Conservation (phyloP, 768 basidiomycete genomes). For the Krasilnikovozyma curviuscula region DNA sequence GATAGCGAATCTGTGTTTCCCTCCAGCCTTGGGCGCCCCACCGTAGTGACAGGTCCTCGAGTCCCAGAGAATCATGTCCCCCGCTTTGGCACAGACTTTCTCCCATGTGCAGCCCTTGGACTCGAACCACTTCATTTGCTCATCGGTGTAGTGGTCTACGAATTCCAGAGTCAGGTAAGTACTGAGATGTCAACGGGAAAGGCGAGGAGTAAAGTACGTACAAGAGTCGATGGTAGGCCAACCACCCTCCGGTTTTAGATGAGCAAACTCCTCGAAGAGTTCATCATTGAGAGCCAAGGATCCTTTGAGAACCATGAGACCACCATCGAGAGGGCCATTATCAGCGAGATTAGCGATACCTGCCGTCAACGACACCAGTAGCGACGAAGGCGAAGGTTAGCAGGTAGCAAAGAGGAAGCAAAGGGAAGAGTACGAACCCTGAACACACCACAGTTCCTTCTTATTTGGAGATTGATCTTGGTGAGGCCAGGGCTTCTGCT, state of each 20-base stretch:
- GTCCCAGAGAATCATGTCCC: constrained; percentile 13
- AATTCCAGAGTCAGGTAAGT: too few relatives aligned
- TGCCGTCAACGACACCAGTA: too few relatives aligned
- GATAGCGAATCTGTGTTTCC: constrained; percentile 8
- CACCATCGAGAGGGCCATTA: constrained; percentile 28
- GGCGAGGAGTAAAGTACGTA: too few relatives aligned
- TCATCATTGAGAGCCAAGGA: constrained; percentile 23
- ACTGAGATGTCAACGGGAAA: too few relatives aligned
- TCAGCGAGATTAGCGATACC: constrained; percentile 17
- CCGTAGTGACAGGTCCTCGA: constrained; percentile 2
- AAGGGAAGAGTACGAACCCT: neutral
- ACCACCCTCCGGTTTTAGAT: constrained; percentile 16
- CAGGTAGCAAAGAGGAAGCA: too few relatives aligned
- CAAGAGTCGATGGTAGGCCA: constrained; percentile 16
- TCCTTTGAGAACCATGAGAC: constrained; percentile 27
- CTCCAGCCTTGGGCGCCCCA: neutral
- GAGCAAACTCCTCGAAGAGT: constrained; percentile 24
- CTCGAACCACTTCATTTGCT: constrained; percentile 11
- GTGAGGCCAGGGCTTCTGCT: constrained; percentile 3
- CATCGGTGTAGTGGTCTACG: constrained; percentile 13
- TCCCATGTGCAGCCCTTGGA: constrained; percentile 4
- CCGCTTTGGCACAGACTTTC: neutral
- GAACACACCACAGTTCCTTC: neutral
- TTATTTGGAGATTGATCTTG: neutral
- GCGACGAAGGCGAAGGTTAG: too few relatives aligned